Base-by-base conservation (phyloP, 2,329 filamentous ascomycete species). In the Calonectria naviculata region DNA sequence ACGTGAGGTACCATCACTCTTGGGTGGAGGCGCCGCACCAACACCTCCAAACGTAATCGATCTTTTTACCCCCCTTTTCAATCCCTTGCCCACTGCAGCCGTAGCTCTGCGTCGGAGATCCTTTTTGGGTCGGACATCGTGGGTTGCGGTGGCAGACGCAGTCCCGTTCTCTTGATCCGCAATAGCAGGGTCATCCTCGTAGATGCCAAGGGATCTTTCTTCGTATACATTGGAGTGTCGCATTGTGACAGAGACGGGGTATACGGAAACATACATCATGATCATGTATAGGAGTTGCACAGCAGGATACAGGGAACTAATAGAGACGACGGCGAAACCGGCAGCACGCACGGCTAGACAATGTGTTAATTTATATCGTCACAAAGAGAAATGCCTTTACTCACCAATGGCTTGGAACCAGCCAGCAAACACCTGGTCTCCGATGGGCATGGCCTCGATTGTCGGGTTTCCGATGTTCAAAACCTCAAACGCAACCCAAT, bases 171-270 rank as follows among this genome's bases (percentile, higher is more conserved):
- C 78, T 26, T 81, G 76, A 26, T 76, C 42, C 34, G 31, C n/a
- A 5, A 36, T 24, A 15, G 62, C 24, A 34, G 74, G 73, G 24
- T 82, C 82, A 28, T 85, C 82, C 47, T 82, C 82, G 70, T 91
- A 90, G 36, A 92, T 88, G 0, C 91, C 91, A 2, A 94, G 84
- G 0, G 89, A 91, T 8, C 90, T 86, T 76, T 94, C 92, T 78
- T 94, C 92, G 78, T 94, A 94, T 34, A 93, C 89, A 77, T 94
- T 94, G 44, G 91, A 92, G 78, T 92, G 90, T 31, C 92, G 88
- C 82, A 92, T 89, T 1, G 89, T 90, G 70, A 92, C 90, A 29
- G 89, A 87, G 26, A 92, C 87, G 0, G 91, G 91, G 71, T 91
- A 92, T 3, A 87, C 89, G 1, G 90, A 90, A 47, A 92, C 89